Conservation (phyloP, 805 yeast genomes). For the Lipomyces mesembrius region DNA sequence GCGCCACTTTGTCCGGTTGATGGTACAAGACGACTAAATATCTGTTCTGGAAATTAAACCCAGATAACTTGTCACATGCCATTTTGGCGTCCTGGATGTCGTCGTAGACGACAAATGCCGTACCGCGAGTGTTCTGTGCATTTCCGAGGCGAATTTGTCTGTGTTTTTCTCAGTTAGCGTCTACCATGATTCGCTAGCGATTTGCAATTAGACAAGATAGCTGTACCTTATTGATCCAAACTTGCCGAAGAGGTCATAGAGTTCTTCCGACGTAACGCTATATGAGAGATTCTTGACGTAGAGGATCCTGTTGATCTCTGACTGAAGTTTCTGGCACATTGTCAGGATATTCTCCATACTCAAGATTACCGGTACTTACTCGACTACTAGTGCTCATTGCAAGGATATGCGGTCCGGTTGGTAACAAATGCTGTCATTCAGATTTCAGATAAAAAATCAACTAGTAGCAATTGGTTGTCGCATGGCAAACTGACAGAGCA, state of each 20-base stretch:
- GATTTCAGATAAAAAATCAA: neutral
- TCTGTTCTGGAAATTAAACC: constrained; percentile 62
- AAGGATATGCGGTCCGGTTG: neutral
- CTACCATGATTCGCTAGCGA: neutral
- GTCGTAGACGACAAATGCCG: constrained; percentile 60
- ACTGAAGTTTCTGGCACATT: constrained; percentile 23
- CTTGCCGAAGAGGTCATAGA: constrained; percentile 58
- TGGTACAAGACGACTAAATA: constrained; percentile 59
- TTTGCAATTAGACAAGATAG: neutral
- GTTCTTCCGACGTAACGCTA: constrained; percentile 51
- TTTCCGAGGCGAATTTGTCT: constrained; percentile 56
- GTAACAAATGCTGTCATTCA: neutral
- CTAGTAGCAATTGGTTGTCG: neutral
- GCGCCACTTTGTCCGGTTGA: constrained; percentile 49
- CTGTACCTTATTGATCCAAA: constrained; percentile 56
- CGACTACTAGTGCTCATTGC: neutral
- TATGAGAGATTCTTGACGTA: constrained; percentile 64
- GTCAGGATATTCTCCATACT: neutral
- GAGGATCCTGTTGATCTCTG: constrained; percentile 46
- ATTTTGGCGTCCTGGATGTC: constrained; percentile 54
- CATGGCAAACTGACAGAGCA: neutral
- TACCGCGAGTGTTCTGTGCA: constrained; percentile 52
- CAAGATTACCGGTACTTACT: neutral
- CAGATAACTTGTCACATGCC: constrained; percentile 62
- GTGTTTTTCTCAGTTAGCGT: neutral